Conservation (phyloP, 2,329 filamentous ascomycete species). For the Colletotrichum karsti region DNA sequence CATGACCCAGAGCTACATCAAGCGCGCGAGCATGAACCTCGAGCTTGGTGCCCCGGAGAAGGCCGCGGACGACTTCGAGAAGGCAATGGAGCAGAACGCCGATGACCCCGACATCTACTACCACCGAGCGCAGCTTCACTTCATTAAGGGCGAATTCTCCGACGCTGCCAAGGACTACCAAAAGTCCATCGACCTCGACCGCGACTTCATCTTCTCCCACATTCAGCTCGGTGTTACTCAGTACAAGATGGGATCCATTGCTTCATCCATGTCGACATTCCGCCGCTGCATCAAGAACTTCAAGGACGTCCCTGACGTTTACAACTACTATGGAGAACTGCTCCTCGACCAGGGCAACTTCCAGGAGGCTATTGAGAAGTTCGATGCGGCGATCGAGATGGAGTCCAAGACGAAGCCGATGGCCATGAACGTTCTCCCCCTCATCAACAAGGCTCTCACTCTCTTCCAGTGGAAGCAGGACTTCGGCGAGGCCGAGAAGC, state of each 20-base stretch:
- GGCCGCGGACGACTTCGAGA: conserved; percentile 87
- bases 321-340: conserved; percentile 99
- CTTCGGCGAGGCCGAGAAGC: conserved; percentile 91
- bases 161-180: conserved; percentile 98
- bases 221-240: conserved; percentile 99
- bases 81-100: conserved; percentile 84
- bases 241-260: conserved; percentile 99
- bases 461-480: conserved; percentile 99
- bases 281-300: conserved; percentile 98
- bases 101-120: conserved; percentile 98
- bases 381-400: conserved; percentile 98
- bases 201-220: conserved; percentile 98
- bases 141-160: conserved; percentile 93
- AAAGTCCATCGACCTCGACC: conserved; percentile 97
- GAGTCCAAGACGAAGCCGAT: conserved; percentile 94
- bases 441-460: conserved; percentile 98
- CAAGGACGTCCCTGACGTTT: conserved; percentile 93
- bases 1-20: conserved; percentile 97
- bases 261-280: conserved; percentile 98
- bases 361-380: conserved; percentile 95
- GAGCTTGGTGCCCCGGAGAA: conserved; percentile 90
- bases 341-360: conserved; percentile 97
- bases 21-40: conserved; percentile 96
- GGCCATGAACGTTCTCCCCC: conserved; percentile 95
- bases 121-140: conserved; percentile 97